Evolutionary conservation across 768 basidiomycete species (phyloP), one percentile per base, ranked within the genome.

Genomic region (Hortiboletus campestris): DNA sequence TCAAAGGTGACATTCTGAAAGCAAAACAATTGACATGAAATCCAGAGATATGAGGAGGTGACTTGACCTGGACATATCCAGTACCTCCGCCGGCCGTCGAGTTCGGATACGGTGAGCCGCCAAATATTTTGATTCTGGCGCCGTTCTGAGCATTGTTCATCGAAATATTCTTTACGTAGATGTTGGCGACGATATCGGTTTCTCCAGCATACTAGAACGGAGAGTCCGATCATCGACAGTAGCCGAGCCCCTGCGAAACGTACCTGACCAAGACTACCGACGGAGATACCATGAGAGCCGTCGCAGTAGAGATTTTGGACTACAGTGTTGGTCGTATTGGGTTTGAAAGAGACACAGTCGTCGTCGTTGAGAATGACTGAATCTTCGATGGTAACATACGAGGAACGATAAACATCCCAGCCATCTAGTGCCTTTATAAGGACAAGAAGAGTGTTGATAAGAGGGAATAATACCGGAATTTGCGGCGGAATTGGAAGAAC

Each of bases 81-180:
- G 63, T 67, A 13, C 78, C 79, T 32, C 79, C 79, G 22, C 79
- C 79, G 10, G 71, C 60, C 3, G 74, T 74, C 63, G 51, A 69
- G 54, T 72, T 63, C 2, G 77, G 67, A 49, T 70, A 64, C 7
- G 78, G 75, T 28, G 71, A 73, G 0, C 78, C 80, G 5, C 76
- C 77, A 56, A 79, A 81, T 6, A 76, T 76, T 64, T 81, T 81
- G 70, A 81, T 80, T n/a, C 78, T 74, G 0, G 78, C 79, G 2
- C 78, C 80, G 54, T 81, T 79, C 59, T 78, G 67, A 3, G 77
- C 75, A 43, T 80, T 76, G 25, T 71, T 58, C 75, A 80, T 78
- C 22, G 71, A 68, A 35, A 81, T 66, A 53, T 80, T 76, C 28
- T 67, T 64, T 35, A 74, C 76, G 25, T 63, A 70, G 46, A 81